Evolutionary conservation across 1,139 yeast genomes (phyloP).

Genomic region (Nakaseomyces uthaithaninus): DNA sequence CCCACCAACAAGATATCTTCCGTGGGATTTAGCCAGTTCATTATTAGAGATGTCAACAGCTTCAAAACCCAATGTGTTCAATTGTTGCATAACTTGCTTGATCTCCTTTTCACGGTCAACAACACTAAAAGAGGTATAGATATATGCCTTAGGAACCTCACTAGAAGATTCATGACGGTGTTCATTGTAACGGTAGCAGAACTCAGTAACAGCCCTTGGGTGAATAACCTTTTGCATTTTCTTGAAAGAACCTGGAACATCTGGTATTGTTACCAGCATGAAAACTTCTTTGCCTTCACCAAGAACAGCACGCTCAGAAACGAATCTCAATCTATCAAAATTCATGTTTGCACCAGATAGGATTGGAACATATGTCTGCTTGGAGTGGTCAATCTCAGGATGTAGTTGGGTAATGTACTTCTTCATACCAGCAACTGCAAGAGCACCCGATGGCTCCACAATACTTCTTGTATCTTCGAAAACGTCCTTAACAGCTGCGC

Average conservation of each 20-base stretch:
- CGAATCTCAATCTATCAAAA: conserved; percentile 90
- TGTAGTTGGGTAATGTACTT: conserved; percentile 56
- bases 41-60: conserved; percentile 83
- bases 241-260: conserved; percentile 81
- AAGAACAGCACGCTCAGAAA: conserved; percentile 93
- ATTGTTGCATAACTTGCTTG: conserved; percentile 37
- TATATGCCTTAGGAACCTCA: conserved; percentile 50
- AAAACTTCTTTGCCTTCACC: conserved; percentile 98
- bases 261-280: conserved; percentile 83
- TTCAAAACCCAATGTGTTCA: conserved; percentile 47
- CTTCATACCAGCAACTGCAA: conserved; percentile 90
- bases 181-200: conserved; percentile 68
- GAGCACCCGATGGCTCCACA: conserved; percentile 95
- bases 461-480: conserved; percentile 92
- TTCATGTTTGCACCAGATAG: conserved; percentile 97
- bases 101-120: conserved; percentile 57
- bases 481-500: conserved; percentile 95
- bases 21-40: conserved; percentile 93
- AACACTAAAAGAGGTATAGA: conserved; percentile 82
- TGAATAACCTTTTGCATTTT: conserved; percentile 64
- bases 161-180: conserved; percentile 35
- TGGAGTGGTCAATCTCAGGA: conserved; percentile 63
- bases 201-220: conserved; percentile 89
- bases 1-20: conserved; percentile 93
- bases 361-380: conserved; percentile 71